Evolutionary conservation across 306 rosid species (phyloP).

Genomic region (Vigna unguiculata): DNA sequence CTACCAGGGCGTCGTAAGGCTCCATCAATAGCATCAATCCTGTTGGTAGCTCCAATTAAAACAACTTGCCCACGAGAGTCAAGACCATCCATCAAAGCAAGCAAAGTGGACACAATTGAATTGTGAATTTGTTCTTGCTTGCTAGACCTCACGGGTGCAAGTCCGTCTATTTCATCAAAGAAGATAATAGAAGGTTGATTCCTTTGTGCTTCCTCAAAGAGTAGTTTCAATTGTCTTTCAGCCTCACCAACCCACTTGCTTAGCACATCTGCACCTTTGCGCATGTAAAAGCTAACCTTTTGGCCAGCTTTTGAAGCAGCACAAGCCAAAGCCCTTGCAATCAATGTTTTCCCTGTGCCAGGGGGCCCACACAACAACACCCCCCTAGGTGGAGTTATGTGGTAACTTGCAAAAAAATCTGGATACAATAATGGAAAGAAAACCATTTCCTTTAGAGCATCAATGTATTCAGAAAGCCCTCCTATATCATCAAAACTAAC

Average conservation of each 20-base stretch:
- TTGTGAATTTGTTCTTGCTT: conserved; percentile 99
- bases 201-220: conserved; percentile 99
- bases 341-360: conserved; percentile 95
- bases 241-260: conserved; percentile 99
- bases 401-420: conserved; percentile 94
- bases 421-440: conserved; percentile 96
- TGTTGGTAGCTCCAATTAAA: conserved; percentile 97
- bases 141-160: conserved; percentile 99
- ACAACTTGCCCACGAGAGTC: conserved; percentile 99
- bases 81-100: conserved; percentile 99
- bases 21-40: conserved; percentile 98
- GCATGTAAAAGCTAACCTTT: conserved; percentile 99
- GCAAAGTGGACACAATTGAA: conserved; percentile 98
- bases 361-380: conserved; percentile 98
- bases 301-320: conserved; percentile 99
- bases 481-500: conserved; percentile 96
- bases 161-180: conserved; percentile 99
- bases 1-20: conserved; percentile 99
- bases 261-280: conserved; percentile 97
- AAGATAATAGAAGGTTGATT: conserved; percentile 97
- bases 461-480: conserved; percentile 88
- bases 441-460: conserved; percentile 97
- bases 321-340: conserved; percentile 97
- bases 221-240: conserved; percentile 94
- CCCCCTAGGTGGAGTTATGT: conserved; percentile 98